Conservation (phyloP, 2,329 filamentous ascomycete species). For the Hymenoscyphus salicellus region DNA sequence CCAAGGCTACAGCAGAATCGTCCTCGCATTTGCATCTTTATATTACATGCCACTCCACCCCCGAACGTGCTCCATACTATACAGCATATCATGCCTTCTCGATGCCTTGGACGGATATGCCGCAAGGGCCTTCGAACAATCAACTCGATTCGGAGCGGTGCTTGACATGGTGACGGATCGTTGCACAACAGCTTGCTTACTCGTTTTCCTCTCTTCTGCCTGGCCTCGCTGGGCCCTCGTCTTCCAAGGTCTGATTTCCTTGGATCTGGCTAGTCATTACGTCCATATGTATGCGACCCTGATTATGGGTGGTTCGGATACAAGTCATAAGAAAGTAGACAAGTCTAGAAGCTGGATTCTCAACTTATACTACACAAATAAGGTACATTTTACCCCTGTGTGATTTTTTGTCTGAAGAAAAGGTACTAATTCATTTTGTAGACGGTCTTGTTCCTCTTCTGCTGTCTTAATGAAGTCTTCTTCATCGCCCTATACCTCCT, state of each 20-base stretch:
- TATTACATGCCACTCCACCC: conserved; percentile 99
- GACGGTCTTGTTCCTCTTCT: conserved; percentile 89
- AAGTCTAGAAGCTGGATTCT: conserved; percentile 82
- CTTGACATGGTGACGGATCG: conserved; percentile 99
- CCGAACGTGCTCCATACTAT: conserved; percentile 87
- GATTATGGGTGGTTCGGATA: conserved; percentile 74
- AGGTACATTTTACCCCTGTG: conserved; percentile 55
- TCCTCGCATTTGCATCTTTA: conserved; percentile 83
- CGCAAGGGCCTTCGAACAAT: conserved; percentile 83
- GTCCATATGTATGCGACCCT: conserved; percentile 98
- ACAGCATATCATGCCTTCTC: conserved; percentile 90
- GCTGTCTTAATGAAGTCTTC: conserved; percentile 89
- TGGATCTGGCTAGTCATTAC: conserved; percentile 95
- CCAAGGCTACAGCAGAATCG: conserved; percentile 71
- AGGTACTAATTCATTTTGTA: conserved; percentile 39
- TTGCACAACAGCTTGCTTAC: conserved; percentile 90
- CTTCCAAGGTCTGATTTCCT: conserved; percentile 87
- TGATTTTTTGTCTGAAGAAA: background rate
- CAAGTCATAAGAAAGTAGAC: conserved; percentile 91
- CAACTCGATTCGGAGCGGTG: conserved; percentile 91
- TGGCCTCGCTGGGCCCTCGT: conserved; percentile 92
- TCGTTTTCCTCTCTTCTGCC: conserved; percentile 91
- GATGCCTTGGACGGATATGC: conserved; percentile 93
- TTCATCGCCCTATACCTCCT: conserved; percentile 98
- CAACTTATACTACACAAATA: conserved; percentile 96